Evolutionary conservation across 2,329 filamentous ascomycete species (phyloP).

Genomic region (Truncatella angustata): DNA sequence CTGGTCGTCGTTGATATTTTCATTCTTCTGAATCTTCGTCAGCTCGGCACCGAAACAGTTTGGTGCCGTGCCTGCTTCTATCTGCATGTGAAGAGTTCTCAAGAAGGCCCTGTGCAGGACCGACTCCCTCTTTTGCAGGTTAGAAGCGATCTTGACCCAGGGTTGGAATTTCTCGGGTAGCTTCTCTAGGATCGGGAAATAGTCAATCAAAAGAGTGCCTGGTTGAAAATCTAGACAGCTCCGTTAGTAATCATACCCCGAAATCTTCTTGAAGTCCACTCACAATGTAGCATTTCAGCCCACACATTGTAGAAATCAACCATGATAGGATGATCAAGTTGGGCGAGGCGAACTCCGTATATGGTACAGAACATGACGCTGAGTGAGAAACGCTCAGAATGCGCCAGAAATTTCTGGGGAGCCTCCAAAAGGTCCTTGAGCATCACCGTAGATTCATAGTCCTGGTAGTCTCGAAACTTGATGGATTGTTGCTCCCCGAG

Average conservation of each 20-base stretch:
- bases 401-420: background rate
- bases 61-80: background rate
- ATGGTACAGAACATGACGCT: background rate
- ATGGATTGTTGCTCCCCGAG: background rate
- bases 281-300: slow-evolving; percentile 1
- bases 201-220: background rate
- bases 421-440: background rate
- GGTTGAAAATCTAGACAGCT: background rate
- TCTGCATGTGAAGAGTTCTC: background rate
- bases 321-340: background rate
- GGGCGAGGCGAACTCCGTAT: background rate
- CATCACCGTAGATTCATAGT: background rate
- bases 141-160: background rate
- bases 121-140: background rate
- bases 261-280: background rate
- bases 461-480: background rate
- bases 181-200: background rate
- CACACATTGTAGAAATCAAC: background rate
- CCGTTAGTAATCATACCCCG: background rate
- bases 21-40: background rate
- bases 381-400: slow-evolving; percentile 1
- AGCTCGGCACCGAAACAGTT: background rate
- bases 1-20: background rate
- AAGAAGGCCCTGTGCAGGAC: background rate
- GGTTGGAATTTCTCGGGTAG: slow-evolving; percentile 1